phyloP scores from a whole-genome alignment of 495 filamentous ascomycete species.

The Articulospora tetracladia region DNA sequence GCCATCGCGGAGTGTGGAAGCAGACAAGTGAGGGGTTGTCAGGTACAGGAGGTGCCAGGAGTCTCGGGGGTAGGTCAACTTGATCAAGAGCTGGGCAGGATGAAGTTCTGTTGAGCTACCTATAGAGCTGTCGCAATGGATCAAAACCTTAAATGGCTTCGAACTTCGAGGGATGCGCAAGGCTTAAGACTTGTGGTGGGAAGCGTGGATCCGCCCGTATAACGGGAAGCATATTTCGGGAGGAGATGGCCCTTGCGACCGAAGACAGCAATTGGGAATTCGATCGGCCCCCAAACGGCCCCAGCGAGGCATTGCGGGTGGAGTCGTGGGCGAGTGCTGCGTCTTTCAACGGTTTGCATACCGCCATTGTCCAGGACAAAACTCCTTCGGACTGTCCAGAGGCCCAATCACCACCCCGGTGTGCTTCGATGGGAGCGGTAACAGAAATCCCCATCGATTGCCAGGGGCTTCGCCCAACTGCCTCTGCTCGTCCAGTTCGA shows the following conservation, averaged over 20 bases:
- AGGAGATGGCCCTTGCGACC: constrained; percentile 1
- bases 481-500: not conserved
- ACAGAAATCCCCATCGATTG: not conserved
- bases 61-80: not conserved
- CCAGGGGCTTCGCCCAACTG: constrained; percentile 3
- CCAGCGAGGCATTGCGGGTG: not conserved
- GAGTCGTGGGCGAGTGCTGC: not conserved
- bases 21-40: not conserved
- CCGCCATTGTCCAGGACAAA: not conserved
- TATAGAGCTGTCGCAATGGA: not conserved
- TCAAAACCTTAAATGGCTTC: not conserved
- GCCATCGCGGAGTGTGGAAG: constrained; percentile 9
- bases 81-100: not conserved
- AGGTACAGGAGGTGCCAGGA: not conserved
- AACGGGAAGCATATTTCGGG: constrained; percentile 3
- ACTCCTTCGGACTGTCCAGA: not conserved
- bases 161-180: not conserved
- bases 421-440: not conserved
- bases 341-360: not conserved
- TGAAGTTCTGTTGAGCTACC: not conserved
- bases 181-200: not conserved
- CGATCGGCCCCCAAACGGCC: constrained; percentile 1
- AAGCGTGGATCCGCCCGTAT: not conserved
- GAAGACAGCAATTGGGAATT: not conserved
- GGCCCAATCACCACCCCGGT: not conserved